Evolutionary conservation across 75 land plant species (phyloP), one percentile per base, ranked within the genome.

Genomic region (Selaginella moellendorffii): DNA sequence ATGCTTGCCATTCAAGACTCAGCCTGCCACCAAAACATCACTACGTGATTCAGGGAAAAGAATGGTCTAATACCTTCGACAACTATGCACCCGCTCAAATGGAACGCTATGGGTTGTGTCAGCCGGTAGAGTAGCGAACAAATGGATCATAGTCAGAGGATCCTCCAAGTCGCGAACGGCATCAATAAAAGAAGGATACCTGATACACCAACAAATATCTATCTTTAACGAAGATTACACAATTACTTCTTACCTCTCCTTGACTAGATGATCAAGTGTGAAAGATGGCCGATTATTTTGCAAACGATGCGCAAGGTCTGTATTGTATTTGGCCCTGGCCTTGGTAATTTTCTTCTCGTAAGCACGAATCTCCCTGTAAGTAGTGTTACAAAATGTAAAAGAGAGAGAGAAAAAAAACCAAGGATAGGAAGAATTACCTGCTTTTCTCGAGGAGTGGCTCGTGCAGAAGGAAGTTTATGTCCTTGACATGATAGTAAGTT

Each of bases 1-100:
- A 90, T 2, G 91, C 97, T 69, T 89, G 99, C 99, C 99, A 95
- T 65, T 89, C 97, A 61, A 90, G 88, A 53, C 87, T 74, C 73
- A 93, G 75, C 71, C 90, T 91, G 67, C 18, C 65, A 29, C 2
- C 9, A 12, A 63, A 5, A 28, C 12, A 8, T 29, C 12, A 25
- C 63, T 27, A 23, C 36, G 27, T 26, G 14, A 36, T 14, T n/a
- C n/a, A n/a, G n/a, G n/a, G n/a, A n/a, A 36, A 36, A 36, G 10
- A 36, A 5, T 56, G n/a, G 19, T 8, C 59, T 28, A 12, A 2
- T 27, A 88, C 97, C 96, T 83, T 65, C 96, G 74, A 69, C 97
- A 91, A 58, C 77, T 82, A 52, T 95, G 88, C 18, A 86, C 74
- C 0, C 80, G 85, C 54, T 82, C 72, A 0, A 78, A 85, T 42